These are phyloP conservation scores for Pseudohyphozyma bogoriensis DNA, from an alignment of 768 basidiomycete species.

Conservation along the genomic window DNA sequence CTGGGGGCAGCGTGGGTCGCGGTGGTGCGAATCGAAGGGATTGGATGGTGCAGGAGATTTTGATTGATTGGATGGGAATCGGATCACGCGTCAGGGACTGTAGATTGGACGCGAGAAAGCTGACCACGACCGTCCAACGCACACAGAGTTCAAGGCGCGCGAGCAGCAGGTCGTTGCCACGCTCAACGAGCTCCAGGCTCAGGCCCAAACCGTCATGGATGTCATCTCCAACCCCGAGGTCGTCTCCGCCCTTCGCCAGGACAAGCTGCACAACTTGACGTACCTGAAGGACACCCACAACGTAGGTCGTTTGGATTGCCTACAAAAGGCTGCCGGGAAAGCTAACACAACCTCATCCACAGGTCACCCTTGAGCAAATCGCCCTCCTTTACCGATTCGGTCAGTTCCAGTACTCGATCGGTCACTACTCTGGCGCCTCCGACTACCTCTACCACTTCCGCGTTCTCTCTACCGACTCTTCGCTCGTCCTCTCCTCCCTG, in stretches of 20 bases:
- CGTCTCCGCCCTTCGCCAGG: slow-evolving; percentile 83
- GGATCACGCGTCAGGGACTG: too few species aligned
- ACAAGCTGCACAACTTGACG: slow-evolving; percentile 91
- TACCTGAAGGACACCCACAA: slow-evolving; percentile 87
- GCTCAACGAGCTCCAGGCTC: slow-evolving; percentile 72
- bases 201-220: slow-evolving; percentile 84
- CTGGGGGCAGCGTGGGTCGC: too few species aligned
- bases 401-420: slow-evolving; percentile 97
- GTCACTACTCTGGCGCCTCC: slow-evolving; percentile 90
- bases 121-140: too few species aligned
- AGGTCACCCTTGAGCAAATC: slow-evolving; percentile 94
- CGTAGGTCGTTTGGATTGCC: slow-evolving; percentile 51
- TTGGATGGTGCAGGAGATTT: too few species aligned
- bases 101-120: too few species aligned
- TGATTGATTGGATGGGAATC: too few species aligned
- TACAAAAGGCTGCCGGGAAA: background rate
- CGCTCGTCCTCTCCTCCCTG: slow-evolving; percentile 89
- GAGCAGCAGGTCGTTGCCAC: slow-evolving; percentile 71
- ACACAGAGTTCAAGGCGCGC: slow-evolving; percentile 69
- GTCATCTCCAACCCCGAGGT: slow-evolving; percentile 97
- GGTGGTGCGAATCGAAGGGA: too few species aligned
- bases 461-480: slow-evolving; percentile 83
- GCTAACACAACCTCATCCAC: slow-evolving; percentile 16
- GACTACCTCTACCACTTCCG: slow-evolving; percentile 99
- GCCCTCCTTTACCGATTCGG: slow-evolving; percentile 94